Evolutionary conservation across 345 rosid species (phyloP), one percentile per base, ranked within the genome.

Genomic region (Citrus mangshanensis): DNA sequence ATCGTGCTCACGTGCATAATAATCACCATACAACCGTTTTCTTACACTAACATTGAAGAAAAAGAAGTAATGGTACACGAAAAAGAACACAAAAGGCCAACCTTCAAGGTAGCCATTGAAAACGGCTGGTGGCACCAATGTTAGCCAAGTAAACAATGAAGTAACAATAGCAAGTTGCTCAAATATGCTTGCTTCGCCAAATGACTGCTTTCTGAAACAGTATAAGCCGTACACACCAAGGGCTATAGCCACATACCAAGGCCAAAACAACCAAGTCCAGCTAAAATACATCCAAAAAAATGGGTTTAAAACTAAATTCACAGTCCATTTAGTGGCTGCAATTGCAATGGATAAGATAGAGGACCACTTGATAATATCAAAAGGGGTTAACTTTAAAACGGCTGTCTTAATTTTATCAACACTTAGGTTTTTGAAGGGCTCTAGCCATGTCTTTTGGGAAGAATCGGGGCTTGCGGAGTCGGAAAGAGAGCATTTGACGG

Each of bases 261-360:
- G 99, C 99, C 98, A 92, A 85, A 95, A 92, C 83, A 93, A 62
- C 98, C 95, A 93, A 63, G 89, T 87, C 97, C 97, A 91, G 94
- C 95, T 92, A 77, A 93, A 92, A 85, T 93, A 91, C 93, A 90
- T 87, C 96, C 96, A 93, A 82, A 93, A 92, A 82, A 93, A 93
- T 3, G 98, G 98, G 78, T 86, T 86, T 27, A 91, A 76, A 24
- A 79, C 70, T 84, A 88, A 80, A 63, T 81, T 87, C 75, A 78
- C 80, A 2, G 86, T 75, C 97, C 91, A 86, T 85, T 89, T 95
- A 3, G 89, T 74, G 46, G 88, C 87, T 77, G 94, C 87, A 74
- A 87, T 75, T 65, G 89, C 80, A 85, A 85, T 46, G 49, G 96
- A 88, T 25, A 91, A 76, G 72, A 90, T n/a, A 75, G 69, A 83